Conservation (phyloP, 2,329 filamentous ascomycete species). For the Neonectria hederae region DNA sequence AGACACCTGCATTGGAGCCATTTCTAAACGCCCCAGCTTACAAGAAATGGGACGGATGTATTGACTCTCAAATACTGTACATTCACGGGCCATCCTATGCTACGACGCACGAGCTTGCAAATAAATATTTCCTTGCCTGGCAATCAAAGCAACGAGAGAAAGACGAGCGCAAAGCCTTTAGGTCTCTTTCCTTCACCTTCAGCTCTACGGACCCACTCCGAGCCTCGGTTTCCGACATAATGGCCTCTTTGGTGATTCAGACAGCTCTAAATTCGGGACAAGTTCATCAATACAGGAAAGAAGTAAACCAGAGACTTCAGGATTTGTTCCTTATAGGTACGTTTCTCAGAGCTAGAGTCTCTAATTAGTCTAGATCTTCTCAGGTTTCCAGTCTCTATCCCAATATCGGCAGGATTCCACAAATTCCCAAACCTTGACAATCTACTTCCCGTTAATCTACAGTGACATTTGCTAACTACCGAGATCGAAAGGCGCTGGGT, state of each 20-base stretch:
- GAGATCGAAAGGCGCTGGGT: background rate
- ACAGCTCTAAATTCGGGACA: background rate
- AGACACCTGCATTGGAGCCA: background rate
- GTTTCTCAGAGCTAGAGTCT: background rate
- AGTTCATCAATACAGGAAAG: too few relatives aligned
- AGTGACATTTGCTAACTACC: background rate
- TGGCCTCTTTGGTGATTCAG: background rate
- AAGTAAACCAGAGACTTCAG: background rate
- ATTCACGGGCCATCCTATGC: background rate
- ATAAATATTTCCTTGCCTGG: background rate
- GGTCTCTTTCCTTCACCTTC: background rate
- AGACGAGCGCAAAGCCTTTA: background rate
- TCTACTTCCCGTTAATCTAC: background rate
- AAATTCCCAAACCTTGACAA: too few relatives aligned
- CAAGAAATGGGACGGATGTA: background rate
- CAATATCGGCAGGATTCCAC: too few relatives aligned
- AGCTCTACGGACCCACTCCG: background rate
- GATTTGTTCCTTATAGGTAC: background rate
- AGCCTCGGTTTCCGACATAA: background rate
- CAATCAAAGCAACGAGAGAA: background rate
- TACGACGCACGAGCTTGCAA: background rate
- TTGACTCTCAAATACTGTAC: background rate
- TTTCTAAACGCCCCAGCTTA: background rate
- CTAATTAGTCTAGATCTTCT: too few relatives aligned
- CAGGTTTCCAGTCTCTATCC: background rate